Base-by-base conservation (phyloP, 129 eudicot species). In the Escallonia herrerae region DNA sequence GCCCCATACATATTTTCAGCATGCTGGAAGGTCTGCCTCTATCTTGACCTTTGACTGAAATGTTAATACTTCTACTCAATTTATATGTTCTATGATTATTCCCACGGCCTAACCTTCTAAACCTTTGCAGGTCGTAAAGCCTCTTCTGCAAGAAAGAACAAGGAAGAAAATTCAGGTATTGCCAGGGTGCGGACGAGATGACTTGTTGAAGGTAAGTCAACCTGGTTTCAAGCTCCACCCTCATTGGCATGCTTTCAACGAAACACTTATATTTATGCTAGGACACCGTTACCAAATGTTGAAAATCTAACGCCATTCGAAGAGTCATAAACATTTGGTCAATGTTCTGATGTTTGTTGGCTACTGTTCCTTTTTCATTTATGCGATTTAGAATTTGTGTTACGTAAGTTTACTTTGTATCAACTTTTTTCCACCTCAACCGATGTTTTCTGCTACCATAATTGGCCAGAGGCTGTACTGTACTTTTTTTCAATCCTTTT, bases 1-100 rank as follows among this genome's bases (percentile, higher is more conserved):
- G 96, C 95, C 43, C 99, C 99, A 2, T 93, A 93, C 72, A 85
- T 89, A 75, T 93, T 93, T 77, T 93, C 99, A 57, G 96, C 96
- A 40, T 93, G 99, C 73, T 93, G 99, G 99, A 93, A 93, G 99
- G 99, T 93, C 46, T 52, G 72, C 38, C 71, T 43, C 43, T 55
- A 2, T 66, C 62, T 61, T 60, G 58, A 55, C 7, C 64, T 33
- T 33, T 46, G 15, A 56, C 46, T 4, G 55, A 68, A 43, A 71
- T 64, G 58, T 72, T 58, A 12, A 65, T 64, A 58, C 69, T 38
- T 57, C 37, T 43, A 5, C 65, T 33, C 33, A 15, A 9, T 43
- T 54, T 10, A 2, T 43, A 14, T 44, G n/a, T 47, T 39, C 43
- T n/a, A 48, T 62, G 3, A 59, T 11, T 41, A 3, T 14, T 61